phyloP scores from a whole-genome alignment of 2,329 filamentous ascomycete species.

The Didymella keratinophila region DNA sequence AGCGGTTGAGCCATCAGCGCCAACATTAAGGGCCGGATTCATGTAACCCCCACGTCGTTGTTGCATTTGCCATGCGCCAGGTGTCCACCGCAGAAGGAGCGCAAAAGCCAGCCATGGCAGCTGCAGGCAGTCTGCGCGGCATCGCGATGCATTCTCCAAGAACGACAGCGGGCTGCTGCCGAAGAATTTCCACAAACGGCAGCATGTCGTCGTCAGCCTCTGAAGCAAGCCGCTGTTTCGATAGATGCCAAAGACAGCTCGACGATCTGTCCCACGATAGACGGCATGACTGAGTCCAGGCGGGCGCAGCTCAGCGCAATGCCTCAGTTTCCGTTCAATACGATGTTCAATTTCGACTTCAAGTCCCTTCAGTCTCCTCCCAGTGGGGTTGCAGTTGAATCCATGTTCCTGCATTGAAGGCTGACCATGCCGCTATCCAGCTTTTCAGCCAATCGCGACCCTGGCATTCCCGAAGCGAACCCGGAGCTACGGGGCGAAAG shows the following conservation, averaged over 20 bases:
- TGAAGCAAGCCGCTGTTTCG: slow-evolving; percentile 33
- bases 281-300: background rate
- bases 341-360: slow-evolving; percentile 16
- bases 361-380: slow-evolving; percentile 12
- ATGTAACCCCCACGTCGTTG: slow-evolving; percentile 16
- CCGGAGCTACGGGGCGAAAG: slow-evolving; percentile 27
- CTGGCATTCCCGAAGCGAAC: slow-evolving; percentile 24
- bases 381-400: slow-evolving; percentile 14
- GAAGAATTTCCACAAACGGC: slow-evolving; percentile 6
- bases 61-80: slow-evolving; percentile 24
- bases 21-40: slow-evolving; percentile 7
- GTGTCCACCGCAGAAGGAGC: slow-evolving; percentile 16
- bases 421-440: slow-evolving; percentile 17
- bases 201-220: slow-evolving; percentile 7
- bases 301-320: slow-evolving; percentile 3
- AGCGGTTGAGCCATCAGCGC: slow-evolving; percentile 22
- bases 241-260: background rate
- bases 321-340: slow-evolving; percentile 9
- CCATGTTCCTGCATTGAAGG: slow-evolving; percentile 27
- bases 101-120: slow-evolving; percentile 17
- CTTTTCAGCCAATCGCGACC: slow-evolving; percentile 20
- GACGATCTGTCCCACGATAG: slow-evolving; percentile 6
- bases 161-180: slow-evolving; percentile 15
- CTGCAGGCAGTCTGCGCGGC: slow-evolving; percentile 9
- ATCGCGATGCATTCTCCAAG: slow-evolving; percentile 12